Base-by-base conservation (phyloP, 2,329 filamentous ascomycete species). In the Aureobasidium lini region DNA sequence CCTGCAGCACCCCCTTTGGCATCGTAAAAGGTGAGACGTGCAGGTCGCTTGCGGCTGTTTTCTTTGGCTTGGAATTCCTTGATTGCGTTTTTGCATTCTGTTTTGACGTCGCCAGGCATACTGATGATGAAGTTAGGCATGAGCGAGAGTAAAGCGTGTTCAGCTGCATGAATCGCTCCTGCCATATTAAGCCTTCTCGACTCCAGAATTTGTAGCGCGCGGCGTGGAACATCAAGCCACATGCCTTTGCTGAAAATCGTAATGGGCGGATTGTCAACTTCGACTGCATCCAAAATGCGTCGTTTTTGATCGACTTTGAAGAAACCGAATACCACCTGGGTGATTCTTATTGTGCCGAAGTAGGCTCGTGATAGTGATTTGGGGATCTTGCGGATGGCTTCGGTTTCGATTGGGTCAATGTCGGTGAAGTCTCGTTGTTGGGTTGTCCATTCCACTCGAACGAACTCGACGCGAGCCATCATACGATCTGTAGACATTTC, bases 371-470 rank as follows among this genome's bases (percentile, higher is more conserved):
- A 88, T 3, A 78, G 73, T 0, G 84, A 87, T 65, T 74, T 71
- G 0, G 79, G 77, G 39, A 96, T 89, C 16, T 80, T 82, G 7
- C 90, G 86, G 63, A 95, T 91, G 2, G 87, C 86, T 75, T 97
- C 90, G 0, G 90, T 96, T 73, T 96, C 92, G 32, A 95, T 82
- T 0, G 94, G 91, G 70, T 97, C 94, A 60, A 97, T 87, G 68
- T 97, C 92, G 0, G 92, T 97, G 71, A 84, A 96, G 72, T 97
- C 93, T 46, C 94, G 85, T 71, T 96, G 93, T 68, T 87, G 84
- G 0, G 94, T 99, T 1, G 87, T 95, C 92, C 92, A 99, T 68
- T 96, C 90, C 31, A 97, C 92, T 63, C 89, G 88, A 52, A 96
- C 93, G 61, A 84, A 84, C 72, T 94, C 87, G 4, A 99, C 94